phyloP scores from a whole-genome alignment of 306 rosid species.

The Casuarina cunninghamiana region DNA sequence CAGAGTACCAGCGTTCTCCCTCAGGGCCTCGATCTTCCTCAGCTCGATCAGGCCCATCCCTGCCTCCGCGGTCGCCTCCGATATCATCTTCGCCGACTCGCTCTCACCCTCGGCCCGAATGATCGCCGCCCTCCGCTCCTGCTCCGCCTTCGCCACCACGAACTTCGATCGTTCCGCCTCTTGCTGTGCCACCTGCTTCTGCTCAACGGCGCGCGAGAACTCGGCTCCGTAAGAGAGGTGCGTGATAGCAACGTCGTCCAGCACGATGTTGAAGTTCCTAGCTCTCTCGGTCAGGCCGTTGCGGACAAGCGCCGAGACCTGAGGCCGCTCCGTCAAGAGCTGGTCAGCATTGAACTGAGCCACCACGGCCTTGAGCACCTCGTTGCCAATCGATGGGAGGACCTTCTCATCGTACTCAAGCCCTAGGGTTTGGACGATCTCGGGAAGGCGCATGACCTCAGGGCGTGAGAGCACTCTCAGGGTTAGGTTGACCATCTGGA shows the following conservation, averaged over 20 bases:
- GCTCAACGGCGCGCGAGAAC: constrained; percentile 62
- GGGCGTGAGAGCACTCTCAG: constrained; percentile 88
- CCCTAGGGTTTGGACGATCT: constrained; percentile 78
- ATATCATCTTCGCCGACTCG: constrained; percentile 83
- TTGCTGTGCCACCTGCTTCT: constrained; percentile 96
- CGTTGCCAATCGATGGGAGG: constrained; percentile 87
- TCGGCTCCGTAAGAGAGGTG: constrained; percentile 52
- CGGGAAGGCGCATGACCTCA: constrained; percentile 60
- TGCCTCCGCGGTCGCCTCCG: constrained; percentile 67
- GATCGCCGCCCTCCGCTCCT: constrained; percentile 86
- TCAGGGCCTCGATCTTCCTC: constrained; percentile 84
- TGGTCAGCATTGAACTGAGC: constrained; percentile 74
- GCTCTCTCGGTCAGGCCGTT: constrained; percentile 73
- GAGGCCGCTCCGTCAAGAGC: constrained; percentile 85
- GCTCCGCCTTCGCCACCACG: constrained; percentile 92
- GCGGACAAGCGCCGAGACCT: constrained; percentile 81
- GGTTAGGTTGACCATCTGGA: constrained; percentile 66
- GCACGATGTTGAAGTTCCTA: constrained; percentile 74
- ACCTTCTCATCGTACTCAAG: constrained; percentile 97
- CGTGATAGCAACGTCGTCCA: constrained; percentile 83
- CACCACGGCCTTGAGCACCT: constrained; percentile 84
- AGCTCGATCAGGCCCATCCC: constrained; percentile 82
- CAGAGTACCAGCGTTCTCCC: constrained; percentile 75
- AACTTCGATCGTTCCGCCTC: constrained; percentile 95
- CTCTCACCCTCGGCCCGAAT: constrained; percentile 94